Evolutionary conservation across 495 filamentous ascomycete genomes (phyloP).

Genomic region (Xylaria nigripes): DNA sequence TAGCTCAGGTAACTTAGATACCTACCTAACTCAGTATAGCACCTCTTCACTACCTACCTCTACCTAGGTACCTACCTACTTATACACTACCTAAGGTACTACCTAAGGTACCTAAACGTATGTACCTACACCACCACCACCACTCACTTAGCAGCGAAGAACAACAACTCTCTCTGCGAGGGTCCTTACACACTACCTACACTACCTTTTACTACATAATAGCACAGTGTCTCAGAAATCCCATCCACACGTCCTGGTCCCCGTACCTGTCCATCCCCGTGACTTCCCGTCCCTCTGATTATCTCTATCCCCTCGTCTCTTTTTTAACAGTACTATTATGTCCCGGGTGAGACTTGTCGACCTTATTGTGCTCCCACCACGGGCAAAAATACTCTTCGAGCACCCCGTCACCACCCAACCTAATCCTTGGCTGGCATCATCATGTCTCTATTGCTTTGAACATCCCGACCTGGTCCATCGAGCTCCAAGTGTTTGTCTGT

Average conservation of each 20-base stretch:
- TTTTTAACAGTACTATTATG: constrained; percentile 2
- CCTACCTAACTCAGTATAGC: too few species aligned
- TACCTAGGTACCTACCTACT: too few species aligned
- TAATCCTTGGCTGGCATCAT: neutral
- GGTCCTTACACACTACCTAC: too few species aligned
- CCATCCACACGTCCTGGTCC: constrained; percentile 6
- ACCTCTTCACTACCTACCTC: too few species aligned
- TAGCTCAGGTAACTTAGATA: too few species aligned
- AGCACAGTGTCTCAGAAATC: neutral
- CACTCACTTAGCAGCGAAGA: too few species aligned
- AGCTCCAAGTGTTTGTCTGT: too few species aligned
- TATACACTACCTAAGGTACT: too few species aligned
- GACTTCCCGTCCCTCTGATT: constrained; percentile 2
- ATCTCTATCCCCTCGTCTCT: constrained; percentile 4
- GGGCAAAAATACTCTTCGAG: neutral
- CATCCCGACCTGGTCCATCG: neutral
- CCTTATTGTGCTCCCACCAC: constrained; percentile 4
- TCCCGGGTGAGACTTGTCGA: constrained; percentile 9
- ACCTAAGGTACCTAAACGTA: too few species aligned
- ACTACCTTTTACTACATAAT: too few species aligned
- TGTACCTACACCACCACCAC: too few species aligned
- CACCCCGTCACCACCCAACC: neutral
- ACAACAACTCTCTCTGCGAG: too few species aligned
- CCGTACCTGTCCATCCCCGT: constrained; percentile 2
- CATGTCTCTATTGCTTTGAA: constrained; percentile 4